These are phyloP conservation scores for Arachis monticola DNA, from an alignment of 331 rosid genomes.

Conservation along the genomic window DNA sequence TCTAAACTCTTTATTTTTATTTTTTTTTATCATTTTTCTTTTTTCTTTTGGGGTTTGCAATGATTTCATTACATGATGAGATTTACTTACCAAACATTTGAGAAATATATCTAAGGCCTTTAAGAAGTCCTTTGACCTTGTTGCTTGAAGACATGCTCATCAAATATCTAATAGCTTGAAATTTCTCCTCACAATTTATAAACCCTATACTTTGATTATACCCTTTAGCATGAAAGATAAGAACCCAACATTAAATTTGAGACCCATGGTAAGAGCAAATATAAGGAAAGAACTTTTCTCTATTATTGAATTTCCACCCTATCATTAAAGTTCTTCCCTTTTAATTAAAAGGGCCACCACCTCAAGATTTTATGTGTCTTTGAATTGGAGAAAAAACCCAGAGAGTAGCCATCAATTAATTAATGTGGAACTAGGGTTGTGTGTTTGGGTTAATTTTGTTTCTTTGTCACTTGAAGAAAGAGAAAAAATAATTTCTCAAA, in stretches of 20 bases:
- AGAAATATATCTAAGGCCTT: conserved; percentile 78
- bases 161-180: background rate
- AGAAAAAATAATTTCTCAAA: conserved; percentile 42
- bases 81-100: conserved; percentile 81
- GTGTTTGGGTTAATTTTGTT: background rate
- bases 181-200: conserved; percentile 16
- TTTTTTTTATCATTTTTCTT: too few species aligned
- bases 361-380: conserved; percentile 35
- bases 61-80: background rate
- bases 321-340: conserved; percentile 13
- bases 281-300: background rate
- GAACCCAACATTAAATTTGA: conserved; percentile 44
- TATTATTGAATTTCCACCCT: conserved; percentile 10
- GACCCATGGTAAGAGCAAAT: conserved; percentile 14
- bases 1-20: too few species aligned
- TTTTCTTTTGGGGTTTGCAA: too few species aligned
- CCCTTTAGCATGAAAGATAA: conserved; percentile 33
- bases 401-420: conserved; percentile 38
- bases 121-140: conserved; percentile 82
- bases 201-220: conserved; percentile 16
- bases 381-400: conserved; percentile 24
- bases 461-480: conserved; percentile 26
- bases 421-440: conserved; percentile 11
- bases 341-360: conserved; percentile 26
- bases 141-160: conserved; percentile 50